These are phyloP conservation scores for Coix lacrymajobi DNA, from an alignment of 176 grass and related monocot species.

Conservation along the genomic window DNA sequence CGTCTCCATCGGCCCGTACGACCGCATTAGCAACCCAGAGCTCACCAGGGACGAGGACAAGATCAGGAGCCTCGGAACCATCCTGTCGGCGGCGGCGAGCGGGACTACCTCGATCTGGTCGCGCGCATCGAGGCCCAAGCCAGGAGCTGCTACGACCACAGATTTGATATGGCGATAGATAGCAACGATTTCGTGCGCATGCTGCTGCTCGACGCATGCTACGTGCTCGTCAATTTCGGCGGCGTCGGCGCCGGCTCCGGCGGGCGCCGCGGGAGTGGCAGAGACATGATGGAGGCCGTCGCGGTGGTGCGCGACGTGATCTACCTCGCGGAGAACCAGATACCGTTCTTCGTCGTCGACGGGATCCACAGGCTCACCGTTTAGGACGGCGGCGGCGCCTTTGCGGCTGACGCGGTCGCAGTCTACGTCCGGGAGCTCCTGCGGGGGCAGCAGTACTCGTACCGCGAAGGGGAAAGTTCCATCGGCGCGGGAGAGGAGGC, in stretches of 20 bases:
- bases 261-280: not conserved
- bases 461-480: no score
- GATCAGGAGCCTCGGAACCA: not conserved
- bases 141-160: not conserved
- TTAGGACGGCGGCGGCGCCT: not conserved
- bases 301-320: not conserved
- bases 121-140: not conserved
- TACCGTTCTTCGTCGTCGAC: not conserved
- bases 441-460: not conserved
- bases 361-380: not conserved
- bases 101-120: not conserved
- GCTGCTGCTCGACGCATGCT: conserved; percentile 16
- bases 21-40: not conserved
- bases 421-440: not conserved
- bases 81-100: not conserved
- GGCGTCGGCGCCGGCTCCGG: not conserved
- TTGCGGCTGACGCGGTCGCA: not conserved
- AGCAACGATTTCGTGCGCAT: not conserved
- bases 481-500: no score
- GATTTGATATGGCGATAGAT: not conserved
- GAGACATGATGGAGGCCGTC: not conserved
- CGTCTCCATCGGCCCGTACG: conserved; percentile 23
- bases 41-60: not conserved
- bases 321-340: not conserved
- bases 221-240: not conserved